phyloP scores from a whole-genome alignment of 2,329 filamentous ascomycete species.

The Botrytis squamosa region DNA sequence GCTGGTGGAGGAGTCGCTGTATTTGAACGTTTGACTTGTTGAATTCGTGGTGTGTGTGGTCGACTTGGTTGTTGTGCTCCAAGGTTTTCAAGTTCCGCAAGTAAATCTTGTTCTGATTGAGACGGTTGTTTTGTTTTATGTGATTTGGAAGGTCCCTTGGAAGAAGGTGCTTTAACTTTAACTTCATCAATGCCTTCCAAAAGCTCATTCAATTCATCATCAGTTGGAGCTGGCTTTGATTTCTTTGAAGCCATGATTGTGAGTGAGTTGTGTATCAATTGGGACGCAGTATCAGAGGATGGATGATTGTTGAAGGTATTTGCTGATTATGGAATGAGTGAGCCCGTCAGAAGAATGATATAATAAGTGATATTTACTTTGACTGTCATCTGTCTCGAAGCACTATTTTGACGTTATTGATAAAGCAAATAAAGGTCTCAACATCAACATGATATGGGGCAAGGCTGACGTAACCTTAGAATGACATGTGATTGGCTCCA shows the following conservation, averaged over 20 bases:
- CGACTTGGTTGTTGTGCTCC: constrained; percentile 70
- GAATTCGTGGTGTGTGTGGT: constrained; percentile 77
- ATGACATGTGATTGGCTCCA: constrained; percentile 19
- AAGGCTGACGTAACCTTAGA: not conserved
- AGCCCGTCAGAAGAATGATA: not conserved
- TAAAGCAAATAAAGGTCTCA: constrained; percentile 10
- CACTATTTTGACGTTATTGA: constrained; percentile 12
- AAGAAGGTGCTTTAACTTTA: constrained; percentile 47
- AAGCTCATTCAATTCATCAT: constrained; percentile 65
- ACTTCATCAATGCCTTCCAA: constrained; percentile 62
- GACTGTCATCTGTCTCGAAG: not conserved
- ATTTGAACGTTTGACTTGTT: constrained; percentile 51
- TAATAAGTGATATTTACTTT: not conserved
- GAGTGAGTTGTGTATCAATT: not conserved
- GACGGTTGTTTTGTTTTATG: constrained; percentile 41
- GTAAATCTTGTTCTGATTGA: constrained; percentile 63
- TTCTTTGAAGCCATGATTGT: constrained; percentile 56
- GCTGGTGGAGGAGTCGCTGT: constrained; percentile 48
- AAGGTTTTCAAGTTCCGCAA: constrained; percentile 78
- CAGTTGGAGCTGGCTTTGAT: constrained; percentile 53
- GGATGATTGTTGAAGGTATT: not conserved
- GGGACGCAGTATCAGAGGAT: not conserved
- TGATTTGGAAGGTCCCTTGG: constrained; percentile 38
- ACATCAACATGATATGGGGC: not conserved
- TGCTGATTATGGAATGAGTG: not conserved